A percentile compares a stretch with the other conserved stretches of the same genome.
phyloP scores from a whole-genome alignment of 2,329 filamentous ascomycete species.

The Trematosphaeria pertusa region DNA sequence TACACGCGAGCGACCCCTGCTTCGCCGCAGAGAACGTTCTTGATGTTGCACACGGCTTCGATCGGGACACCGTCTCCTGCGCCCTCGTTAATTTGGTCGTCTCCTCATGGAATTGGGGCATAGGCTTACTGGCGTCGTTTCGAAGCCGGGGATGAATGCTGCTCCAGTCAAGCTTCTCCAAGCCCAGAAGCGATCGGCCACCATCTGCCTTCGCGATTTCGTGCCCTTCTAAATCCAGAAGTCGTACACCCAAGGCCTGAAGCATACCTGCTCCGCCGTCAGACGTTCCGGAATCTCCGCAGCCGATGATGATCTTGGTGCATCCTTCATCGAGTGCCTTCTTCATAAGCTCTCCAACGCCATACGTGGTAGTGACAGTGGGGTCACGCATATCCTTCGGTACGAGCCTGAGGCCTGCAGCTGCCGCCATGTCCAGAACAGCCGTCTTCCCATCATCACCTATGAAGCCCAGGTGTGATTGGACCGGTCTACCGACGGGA shows the following conservation, averaged over 20 bases:
- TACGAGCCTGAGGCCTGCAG: conserved; percentile 60
- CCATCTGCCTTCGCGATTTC: too few relatives aligned
- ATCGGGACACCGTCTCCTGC: too few relatives aligned
- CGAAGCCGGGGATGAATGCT: too few relatives aligned
- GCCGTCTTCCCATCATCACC: conserved; percentile 48
- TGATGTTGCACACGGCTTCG: too few relatives aligned
- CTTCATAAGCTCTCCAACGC: conserved; percentile 58
- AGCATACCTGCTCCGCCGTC: conserved; percentile 63
- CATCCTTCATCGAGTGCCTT: conserved; percentile 57
- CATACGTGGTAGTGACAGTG: conserved; percentile 58
- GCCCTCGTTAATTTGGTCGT: too few relatives aligned
- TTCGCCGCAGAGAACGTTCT: too few relatives aligned
- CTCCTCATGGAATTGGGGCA: too few relatives aligned
- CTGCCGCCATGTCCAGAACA: conserved; percentile 62
- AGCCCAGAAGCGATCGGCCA: too few relatives aligned
- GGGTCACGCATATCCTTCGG: conserved; percentile 55
- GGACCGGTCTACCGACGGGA: conserved; percentile 51
- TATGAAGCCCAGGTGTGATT: conserved; percentile 58
- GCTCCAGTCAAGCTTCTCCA: too few relatives aligned
- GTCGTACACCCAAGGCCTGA: conserved; percentile 58
- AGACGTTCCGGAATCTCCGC: conserved; percentile 62
- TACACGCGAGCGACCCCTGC: too few relatives aligned
- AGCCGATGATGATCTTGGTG: conserved; percentile 58
- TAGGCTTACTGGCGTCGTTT: too few relatives aligned
- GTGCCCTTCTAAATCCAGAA: conserved; percentile 49